Base-by-base conservation (phyloP, 176 grass and related monocot genomes). In the Rhynchospora tenuis region DNA sequence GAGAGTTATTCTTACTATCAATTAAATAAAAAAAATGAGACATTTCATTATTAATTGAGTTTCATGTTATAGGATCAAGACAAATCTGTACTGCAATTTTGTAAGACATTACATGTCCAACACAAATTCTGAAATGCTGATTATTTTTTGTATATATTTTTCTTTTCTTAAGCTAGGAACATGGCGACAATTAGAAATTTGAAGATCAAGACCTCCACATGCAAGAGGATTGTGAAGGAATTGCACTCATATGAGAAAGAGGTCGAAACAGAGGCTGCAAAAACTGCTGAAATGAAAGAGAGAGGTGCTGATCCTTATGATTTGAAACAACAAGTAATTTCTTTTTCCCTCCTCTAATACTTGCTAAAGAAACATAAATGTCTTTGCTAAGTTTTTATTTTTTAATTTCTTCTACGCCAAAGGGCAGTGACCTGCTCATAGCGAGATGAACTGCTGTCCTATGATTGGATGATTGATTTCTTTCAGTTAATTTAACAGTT, bases 231-330 rank as follows among this genome's bases (percentile, higher is more conserved):
- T 79, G 75, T 87, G 11, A 98, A 89, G 87, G 93, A 98, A 91
- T 87, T 93, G 66, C 91, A 79, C 20, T 98, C 85, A 8, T 98
- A 94, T 58, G 90, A 98, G 87, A 82, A 98, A 82, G 92, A 94
- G 58, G 95, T 91, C 17, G 84, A 92, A 78, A 90, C 83, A 84
- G 95, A 98, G 86, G 91, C 89, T 9, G 80, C 91, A 27, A 98
- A 93, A 83, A 98, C 90, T 57, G 87, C 89, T 57, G 91, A 87
- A 69, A 98, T 98, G 92, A 98, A 98, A 87, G 96, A 95, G 71
- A 90, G 91, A 79, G 84, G 89, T 42, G 93, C 96, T 55, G 96
- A 98, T 52, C 89, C 92, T 19, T 95, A 98, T 84, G 92, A 98
- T 81, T 92, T 95, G 50, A 98, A 98, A 83, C 95, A 98, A 31